These are phyloP conservation scores for Amylocarpus encephaloides DNA, from an alignment of 2,329 filamentous ascomycete species.

Conservation along the genomic window DNA sequence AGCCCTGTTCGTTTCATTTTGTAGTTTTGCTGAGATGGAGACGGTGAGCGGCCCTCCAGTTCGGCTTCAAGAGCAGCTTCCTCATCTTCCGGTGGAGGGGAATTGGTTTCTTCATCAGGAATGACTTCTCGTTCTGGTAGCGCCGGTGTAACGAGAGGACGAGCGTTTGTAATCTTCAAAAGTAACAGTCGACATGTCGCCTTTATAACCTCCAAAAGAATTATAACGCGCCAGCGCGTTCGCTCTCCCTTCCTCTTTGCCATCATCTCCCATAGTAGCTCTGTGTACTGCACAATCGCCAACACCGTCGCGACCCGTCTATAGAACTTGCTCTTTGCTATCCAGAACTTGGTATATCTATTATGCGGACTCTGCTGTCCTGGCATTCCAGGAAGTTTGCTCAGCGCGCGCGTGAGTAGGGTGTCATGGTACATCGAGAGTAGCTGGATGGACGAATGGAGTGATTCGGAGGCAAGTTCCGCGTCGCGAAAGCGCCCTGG, in stretches of 20 bases:
- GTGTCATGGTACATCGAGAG: conserved; percentile 90
- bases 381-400: conserved; percentile 48
- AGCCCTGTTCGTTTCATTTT: conserved; percentile 92
- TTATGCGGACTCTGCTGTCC: conserved; percentile 48
- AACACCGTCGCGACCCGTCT: conserved; percentile 73
- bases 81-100: conserved; percentile 40
- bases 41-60: conserved; percentile 30
- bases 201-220: conserved; percentile 80
- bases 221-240: conserved; percentile 79
- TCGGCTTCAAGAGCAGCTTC: conserved; percentile 32
- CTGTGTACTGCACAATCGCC: conserved; percentile 89
- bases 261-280: conserved; percentile 95
- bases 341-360: conserved; percentile 64
- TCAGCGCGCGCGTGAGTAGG: conserved; percentile 63
- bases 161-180: conserved; percentile 72
- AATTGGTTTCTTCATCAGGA: conserved; percentile 45
- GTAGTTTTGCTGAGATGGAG: conserved; percentile 52
- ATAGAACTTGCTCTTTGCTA: conserved; percentile 61
- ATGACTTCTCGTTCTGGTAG: conserved; percentile 81
- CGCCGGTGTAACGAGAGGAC: conserved; percentile 75
- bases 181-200: conserved; percentile 76
- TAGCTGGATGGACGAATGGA: conserved; percentile 83
- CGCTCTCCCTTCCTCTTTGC: conserved; percentile 80
- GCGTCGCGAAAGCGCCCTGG: conserved; percentile 87
- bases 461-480: conserved; percentile 87